Base-by-base conservation (phyloP, 805 yeast genomes). In the Scheffersomyces amazonensis region DNA sequence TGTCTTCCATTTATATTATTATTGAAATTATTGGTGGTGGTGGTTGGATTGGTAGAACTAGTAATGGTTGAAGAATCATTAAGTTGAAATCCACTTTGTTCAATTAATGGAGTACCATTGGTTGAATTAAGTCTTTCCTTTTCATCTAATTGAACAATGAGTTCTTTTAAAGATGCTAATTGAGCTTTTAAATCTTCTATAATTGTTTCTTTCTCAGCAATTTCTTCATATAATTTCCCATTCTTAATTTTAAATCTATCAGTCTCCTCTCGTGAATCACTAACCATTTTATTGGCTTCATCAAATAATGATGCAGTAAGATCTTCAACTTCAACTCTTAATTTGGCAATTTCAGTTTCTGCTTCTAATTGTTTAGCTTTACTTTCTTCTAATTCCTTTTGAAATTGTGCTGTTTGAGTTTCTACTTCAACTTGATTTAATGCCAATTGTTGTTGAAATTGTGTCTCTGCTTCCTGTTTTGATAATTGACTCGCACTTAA, bases 271-370 rank as follows among this genome's bases (percentile, higher is more conserved):
- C 86, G 77, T 0, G 95, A 96, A 44, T 81, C 78, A 34, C 83
- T 78, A 5, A 87, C 96, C 87, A 87, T 86, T 35, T 75, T 73
- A 54, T 87, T 87, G 11, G 96, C 96, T 54, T 88, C 93, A 44
- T 78, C 83, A 54, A 87, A 87, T 22, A 87, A 62, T 1, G 89
- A 78, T 1, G 82, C 87, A 1, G 89, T 78, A 33, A 87, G 62
- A 28, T 87, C 95, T 53, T 86, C 93, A 25, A 87, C 84, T 54
- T 87, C 96, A 22, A 72, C 76, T 44, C 82, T 77, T 35, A 87
- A 61, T 41, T 74, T 71, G 32, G 74, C 67, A 13, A 76, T 81
- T 47, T 83, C 86, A 9, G 62, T 64, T 46, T 81, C 83, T 1
- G 87, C 83, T 6, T 57, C 65, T 8, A 56, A 59, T 42, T 75